Base-by-base conservation (phyloP, 371 early-diverging fungal species). In the Neoconidiobolus thromboides region DNA sequence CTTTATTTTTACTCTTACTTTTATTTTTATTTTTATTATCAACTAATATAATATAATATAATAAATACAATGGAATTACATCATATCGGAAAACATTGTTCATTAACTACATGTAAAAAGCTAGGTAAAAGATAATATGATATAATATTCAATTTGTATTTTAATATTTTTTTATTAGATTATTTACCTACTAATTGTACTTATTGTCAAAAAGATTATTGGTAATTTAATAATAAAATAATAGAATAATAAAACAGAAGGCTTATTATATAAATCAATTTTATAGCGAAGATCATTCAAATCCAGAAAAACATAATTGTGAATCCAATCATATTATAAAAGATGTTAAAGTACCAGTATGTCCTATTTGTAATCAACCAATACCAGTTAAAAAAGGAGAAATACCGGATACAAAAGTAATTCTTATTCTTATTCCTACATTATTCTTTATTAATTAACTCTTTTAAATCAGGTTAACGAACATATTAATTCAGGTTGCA, bases 111-210 rank as follows among this genome's bases (percentile, higher is more conserved):
- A 2, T 58, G 48, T 38, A 43, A 46, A 48, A 10, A 48, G 9
- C n/a, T 58, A 58, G 58, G 58, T 48, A 58, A 48, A 3, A 12
- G 2, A 39, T 0, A n/a, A 36, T 10, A 7, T 12, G 7, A 26
- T 26, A 26, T 26, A 7, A 37, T 40, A 38, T 37, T 48, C 10
- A 48, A 6, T 49, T 46, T 43, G 2, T 6, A 37, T 37, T 38
- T 37, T 15, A 9, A 39, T 26, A 43, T 57, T 44, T 37, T 43
- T 41, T 36, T 43, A 26, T 43, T 37, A 58, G 58, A 58, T 58
- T 58, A 48, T 36, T 39, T 58, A 47, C 58, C 48, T 58, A 48
- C 14, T 48, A 58, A 43, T 14, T 58, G 58, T 48, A 26, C 48
- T 6, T 38, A 41, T 39, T 58, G 48, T 49, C 6, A 48, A 37